A percentile compares a stretch with the other conserved stretches of the same genome.
Conservation (phyloP, 2,329 filamentous ascomycete genomes). For the Pseudocercospora cruenta region DNA sequence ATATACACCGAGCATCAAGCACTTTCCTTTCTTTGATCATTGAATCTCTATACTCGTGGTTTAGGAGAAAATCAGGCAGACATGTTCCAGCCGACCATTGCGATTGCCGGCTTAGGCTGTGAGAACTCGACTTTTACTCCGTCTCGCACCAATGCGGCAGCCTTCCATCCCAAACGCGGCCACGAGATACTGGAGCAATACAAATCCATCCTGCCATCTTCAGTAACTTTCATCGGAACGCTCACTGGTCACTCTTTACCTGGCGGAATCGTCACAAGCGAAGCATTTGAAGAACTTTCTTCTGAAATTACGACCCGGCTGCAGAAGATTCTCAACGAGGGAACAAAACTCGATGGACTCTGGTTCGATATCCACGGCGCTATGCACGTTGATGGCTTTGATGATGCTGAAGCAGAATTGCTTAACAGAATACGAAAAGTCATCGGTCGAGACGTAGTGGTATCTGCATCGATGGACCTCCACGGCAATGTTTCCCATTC, state of each 20-base stretch:
- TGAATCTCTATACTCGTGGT: too few species aligned
- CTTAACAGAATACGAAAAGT: conserved; percentile 22
- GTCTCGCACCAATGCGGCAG: conserved; percentile 15
- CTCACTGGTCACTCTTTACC: conserved; percentile 26
- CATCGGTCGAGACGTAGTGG: conserved; percentile 22
- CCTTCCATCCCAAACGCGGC: conserved; percentile 21
- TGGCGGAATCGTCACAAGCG: conserved; percentile 25
- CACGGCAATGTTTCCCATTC: conserved; percentile 29
- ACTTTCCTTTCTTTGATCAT: background rate
- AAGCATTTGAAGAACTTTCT: conserved; percentile 26
- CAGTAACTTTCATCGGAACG: conserved; percentile 23
- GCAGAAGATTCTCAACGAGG: background rate
- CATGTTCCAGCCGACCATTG: conserved; percentile 16
- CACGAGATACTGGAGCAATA: conserved; percentile 15
- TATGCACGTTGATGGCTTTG: conserved; percentile 27
- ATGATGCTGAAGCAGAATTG: conserved; percentile 27
- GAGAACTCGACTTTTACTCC: conserved; percentile 26
- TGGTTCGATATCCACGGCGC: conserved; percentile 31
- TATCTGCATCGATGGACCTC: conserved; percentile 29
- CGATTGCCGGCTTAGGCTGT: conserved; percentile 22
- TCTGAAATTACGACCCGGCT: conserved; percentile 20
- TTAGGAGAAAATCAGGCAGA: background rate
- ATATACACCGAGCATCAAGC: background rate
- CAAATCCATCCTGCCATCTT: conserved; percentile 11
- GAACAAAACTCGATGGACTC: conserved; percentile 19